These are phyloP conservation scores for Jamesozyma rosinii DNA, from an alignment of 805 yeast species.

Conservation along the genomic window DNA sequence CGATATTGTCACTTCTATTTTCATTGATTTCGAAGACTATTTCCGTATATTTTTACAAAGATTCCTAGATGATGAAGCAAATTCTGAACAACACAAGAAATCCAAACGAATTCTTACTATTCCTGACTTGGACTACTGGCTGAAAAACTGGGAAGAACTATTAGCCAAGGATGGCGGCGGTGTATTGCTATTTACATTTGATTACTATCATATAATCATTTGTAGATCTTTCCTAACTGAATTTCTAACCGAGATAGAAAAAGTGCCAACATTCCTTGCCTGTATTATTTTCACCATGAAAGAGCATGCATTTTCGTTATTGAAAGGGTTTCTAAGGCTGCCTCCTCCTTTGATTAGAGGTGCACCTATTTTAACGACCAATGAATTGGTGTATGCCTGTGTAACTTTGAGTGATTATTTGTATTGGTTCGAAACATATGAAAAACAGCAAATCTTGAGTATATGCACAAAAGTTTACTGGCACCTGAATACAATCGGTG, in stretches of 20 bases:
- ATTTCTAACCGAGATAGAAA: slow-evolving; percentile 20
- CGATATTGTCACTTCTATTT: slow-evolving; percentile 25
- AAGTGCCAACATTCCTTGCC: slow-evolving; percentile 20
- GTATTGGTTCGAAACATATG: slow-evolving; percentile 32
- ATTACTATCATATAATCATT: slow-evolving; percentile 40
- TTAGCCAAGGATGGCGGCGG: slow-evolving; percentile 42
- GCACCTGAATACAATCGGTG: slow-evolving; percentile 51
- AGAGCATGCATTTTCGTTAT: slow-evolving; percentile 37
- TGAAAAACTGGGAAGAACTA: slow-evolving; percentile 36
- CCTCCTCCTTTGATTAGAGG: slow-evolving; percentile 43
- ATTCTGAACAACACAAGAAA: not conserved
- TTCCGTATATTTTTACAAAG: slow-evolving; percentile 13
- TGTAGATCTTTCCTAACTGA: slow-evolving; percentile 29
- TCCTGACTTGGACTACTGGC: slow-evolving; percentile 39
- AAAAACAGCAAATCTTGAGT: slow-evolving; percentile 36
- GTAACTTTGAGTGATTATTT: slow-evolving; percentile 43
- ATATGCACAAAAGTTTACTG: slow-evolving; percentile 47
- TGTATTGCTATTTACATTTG: slow-evolving; percentile 39
- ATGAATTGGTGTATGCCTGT: slow-evolving; percentile 48
- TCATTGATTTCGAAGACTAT: slow-evolving; percentile 22
- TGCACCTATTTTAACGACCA: slow-evolving; percentile 43
- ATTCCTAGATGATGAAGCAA: slow-evolving; percentile 2
- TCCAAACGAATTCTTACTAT: slow-evolving; percentile 13
- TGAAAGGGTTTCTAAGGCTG: slow-evolving; percentile 37
- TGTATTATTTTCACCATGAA: slow-evolving; percentile 36